Evolutionary conservation across 2,329 filamentous ascomycete genomes (phyloP), one percentile per base, ranked within the genome.

Genomic region (Scedosporium boydii): DNA sequence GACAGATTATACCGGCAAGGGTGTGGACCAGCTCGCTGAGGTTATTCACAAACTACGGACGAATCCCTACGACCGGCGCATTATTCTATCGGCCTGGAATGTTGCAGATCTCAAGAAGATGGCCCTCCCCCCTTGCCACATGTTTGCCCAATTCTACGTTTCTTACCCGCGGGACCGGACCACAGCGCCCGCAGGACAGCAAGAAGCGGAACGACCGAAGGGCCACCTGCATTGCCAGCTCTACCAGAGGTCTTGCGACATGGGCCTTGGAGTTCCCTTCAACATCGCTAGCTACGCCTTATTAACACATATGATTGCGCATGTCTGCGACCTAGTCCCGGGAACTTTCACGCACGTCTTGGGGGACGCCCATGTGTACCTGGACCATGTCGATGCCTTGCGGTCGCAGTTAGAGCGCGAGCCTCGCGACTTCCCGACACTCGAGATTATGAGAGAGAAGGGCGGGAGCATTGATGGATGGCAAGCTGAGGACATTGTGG

Each of bases 71-170:
- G 93, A 98, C 72, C 83, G 95, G 0, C 80, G 95, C 38, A 93
- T 99, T 69, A 91, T 99, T 65, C 81, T 99, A 64, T 89, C 83
- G 66, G 95, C 95, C 0, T 99, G 95, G 95, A 99, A 99, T 72
- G 93, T 93, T 0, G 84, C 84, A 6, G 93, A 96, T 73, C 74
- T 97, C 67, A 82, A 82, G 67, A 88, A 89, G 73, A 97, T 97
- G 93, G 93, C 91, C 1, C 79, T 97, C 34, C 93, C 93, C 65
- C 93, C 93, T 1, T 97, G 93, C 72, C 93, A 97, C 76, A 96
- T 97, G 91, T 96, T 97, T 78, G 93, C 93, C 4, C 93, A 97
- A 72, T 97, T 97, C 71, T 96, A 96, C 72, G 91, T 96, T 18
- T 90, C 87, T 0, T 96, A 86, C 72, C 89, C 89, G 10, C 68